Evolutionary conservation across 805 yeast species (phyloP).

Genomic region (Ogataea glucozyma): DNA sequence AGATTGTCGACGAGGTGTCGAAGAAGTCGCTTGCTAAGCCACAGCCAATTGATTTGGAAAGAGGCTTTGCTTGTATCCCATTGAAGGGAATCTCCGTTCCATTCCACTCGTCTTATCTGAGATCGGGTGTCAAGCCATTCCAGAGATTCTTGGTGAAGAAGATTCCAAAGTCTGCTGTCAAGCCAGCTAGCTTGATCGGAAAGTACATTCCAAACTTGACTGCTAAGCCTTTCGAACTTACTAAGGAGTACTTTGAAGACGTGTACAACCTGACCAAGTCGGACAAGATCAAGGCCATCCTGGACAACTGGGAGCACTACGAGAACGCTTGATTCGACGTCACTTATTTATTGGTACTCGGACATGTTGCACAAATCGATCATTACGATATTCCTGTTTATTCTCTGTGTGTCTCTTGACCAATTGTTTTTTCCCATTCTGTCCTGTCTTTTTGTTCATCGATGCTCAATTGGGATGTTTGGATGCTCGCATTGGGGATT

Average conservation of each 20-base stretch:
- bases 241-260: slow-evolving; percentile 96
- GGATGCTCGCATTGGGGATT: slow-evolving; percentile 5
- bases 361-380: background rate
- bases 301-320: slow-evolving; percentile 95
- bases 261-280: slow-evolving; percentile 91
- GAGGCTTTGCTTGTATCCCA: slow-evolving; percentile 98
- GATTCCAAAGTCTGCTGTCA: slow-evolving; percentile 91
- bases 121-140: slow-evolving; percentile 99
- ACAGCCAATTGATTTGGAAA: slow-evolving; percentile 94
- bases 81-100: slow-evolving; percentile 99
- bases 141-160: slow-evolving; percentile 96
- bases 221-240: slow-evolving; percentile 93
- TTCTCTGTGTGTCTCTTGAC: background rate
- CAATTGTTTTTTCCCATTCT: slow-evolving; percentile 1
- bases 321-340: slow-evolving; percentile 44
- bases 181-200: slow-evolving; percentile 88
- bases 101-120: slow-evolving; percentile 97
- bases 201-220: slow-evolving; percentile 98
- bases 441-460: slow-evolving; percentile 4
- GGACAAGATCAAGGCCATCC: slow-evolving; percentile 82
- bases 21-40: slow-evolving; percentile 82
- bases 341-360: slow-evolving; percentile 1
- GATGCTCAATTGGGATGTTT: slow-evolving; percentile 2
- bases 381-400: slow-evolving; percentile 2
- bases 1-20: slow-evolving; percentile 84